Base-by-base conservation (phyloP, 2,329 filamentous ascomycete genomes). In the Hypoxylon sp. region DNA sequence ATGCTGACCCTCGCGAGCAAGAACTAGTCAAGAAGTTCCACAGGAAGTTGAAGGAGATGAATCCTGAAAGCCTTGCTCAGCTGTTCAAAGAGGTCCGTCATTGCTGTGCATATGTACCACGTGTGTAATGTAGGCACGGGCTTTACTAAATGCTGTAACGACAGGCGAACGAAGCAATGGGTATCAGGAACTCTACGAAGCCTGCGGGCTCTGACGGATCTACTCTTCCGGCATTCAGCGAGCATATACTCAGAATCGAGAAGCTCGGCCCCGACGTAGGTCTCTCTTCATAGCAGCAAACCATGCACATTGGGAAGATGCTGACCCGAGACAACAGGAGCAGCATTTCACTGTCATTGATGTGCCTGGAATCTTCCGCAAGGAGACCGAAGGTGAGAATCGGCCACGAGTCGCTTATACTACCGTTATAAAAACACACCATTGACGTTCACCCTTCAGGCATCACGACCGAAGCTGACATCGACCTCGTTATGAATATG, bases 321-420 rank as follows among this genome's bases (percentile, higher is more conserved):
- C 27, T 62, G 29, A 60, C 13, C 3, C 10, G 8, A 7, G 2
- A 57, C 21, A 13, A 21, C 23, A 74, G 70, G 71, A 78, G 73
- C 63, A 78, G 2, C 77, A 82, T 13, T 72, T 84, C 5, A 84
- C 81, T 0, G 73, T 84, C 5, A 83, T 83, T 4, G 82, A 84
- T 15, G 79, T 84, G 0, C 81, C 81, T 0, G 82, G 81, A 0
- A 79, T 83, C n/a, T 83, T 84, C 54, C 74, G 77, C 5, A 67
- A 68, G 1, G 60, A 75, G 3, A 77, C 73, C 0, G 60, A 69
- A 46, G 74, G 74, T 68, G 15, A 58, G 73, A 23, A 4, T n/a
- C 26, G 9, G 3, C n/a, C 17, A 15, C 7, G 10, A 7, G 15
- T 21, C 20, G 48, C n/a, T 31, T 31, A 8, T 6, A 42, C 3